Evolutionary conservation across 306 rosid species (phyloP).

Genomic region (Betula pendula): DNA sequence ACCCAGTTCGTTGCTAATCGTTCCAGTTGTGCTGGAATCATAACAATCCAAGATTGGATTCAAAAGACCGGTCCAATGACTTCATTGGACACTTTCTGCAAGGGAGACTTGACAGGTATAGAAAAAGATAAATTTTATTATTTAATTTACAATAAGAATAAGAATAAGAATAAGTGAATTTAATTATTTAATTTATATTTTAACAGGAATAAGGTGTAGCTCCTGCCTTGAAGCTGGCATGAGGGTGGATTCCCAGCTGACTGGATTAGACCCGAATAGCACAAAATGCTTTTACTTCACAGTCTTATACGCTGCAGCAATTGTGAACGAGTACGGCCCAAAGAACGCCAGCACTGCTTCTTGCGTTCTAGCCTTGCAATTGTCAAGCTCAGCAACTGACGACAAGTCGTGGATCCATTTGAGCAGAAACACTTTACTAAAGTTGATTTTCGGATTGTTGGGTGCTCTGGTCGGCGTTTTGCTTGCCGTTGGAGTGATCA

Average conservation of each 20-base stretch:
- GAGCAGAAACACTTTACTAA: slow-evolving; percentile 31
- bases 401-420: slow-evolving; percentile 15
- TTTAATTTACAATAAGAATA: too few relatives aligned
- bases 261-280: slow-evolving; percentile 30
- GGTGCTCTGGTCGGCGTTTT: slow-evolving; percentile 50
- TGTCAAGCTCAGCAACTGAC: slow-evolving; percentile 29
- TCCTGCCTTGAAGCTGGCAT: slow-evolving; percentile 53
- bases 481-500: slow-evolving; percentile 30
- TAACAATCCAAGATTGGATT: slow-evolving; percentile 46
- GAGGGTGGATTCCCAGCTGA: slow-evolving; percentile 37
- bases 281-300: slow-evolving; percentile 50
- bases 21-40: slow-evolving; percentile 60
- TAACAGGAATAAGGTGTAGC: slow-evolving; percentile 30
- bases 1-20: slow-evolving; percentile 50
- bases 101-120: slow-evolving; percentile 35
- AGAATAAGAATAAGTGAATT: too few relatives aligned
- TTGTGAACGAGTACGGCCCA: slow-evolving; percentile 66
- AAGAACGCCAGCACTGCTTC: slow-evolving; percentile 44
- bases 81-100: slow-evolving; percentile 46
- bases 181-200: too few relatives aligned
- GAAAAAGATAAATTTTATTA: too few relatives aligned
- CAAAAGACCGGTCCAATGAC: slow-evolving; percentile 34
- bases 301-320: slow-evolving; percentile 54
- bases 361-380: slow-evolving; percentile 58
- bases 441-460: slow-evolving; percentile 45